Base-by-base conservation (phyloP, 2,329 filamentous ascomycete species). In the Lojkania enalia region DNA sequence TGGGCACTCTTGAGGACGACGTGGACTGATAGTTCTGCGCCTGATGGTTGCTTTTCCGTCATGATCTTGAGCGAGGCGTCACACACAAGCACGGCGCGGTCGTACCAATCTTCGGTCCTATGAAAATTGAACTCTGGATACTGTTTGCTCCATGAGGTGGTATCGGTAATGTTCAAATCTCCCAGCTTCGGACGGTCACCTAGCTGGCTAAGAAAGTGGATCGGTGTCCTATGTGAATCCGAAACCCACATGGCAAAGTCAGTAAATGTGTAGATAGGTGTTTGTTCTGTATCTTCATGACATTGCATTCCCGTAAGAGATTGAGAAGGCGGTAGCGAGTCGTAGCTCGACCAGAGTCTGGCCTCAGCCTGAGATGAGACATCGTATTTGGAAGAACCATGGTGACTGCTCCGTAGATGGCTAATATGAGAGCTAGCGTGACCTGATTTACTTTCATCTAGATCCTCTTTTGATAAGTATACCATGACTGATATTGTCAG, bases 201-300 rank as follows among this genome's bases (percentile, higher is more conserved):
- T 5, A 70, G 58, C 33, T 61, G 57, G 0, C 71, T 72, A 42
- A 73, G 72, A n/a, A 58, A 68, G 48, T 75, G 72, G 19, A 73
- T 48, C 2, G 58, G 58, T 11, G 59, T 51, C 20, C 60, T 52
- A 5, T 51, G 42, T 27, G 63, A 64, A 15, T 64, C 66, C 42
- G 70, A 67, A 16, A 74, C 68, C 23, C 70, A 65, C 67, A 76
- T 73, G 41, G 64, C 61, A 30, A 76, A 74, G 6, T 68, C 57
- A 2, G 52, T 49, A 3, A 67, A 52, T 5, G 54, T 43, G 36
- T 58, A 66, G 59, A 51, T 16, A 54, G 14, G 30, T 33, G 9
- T 6, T 48, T 36, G 20, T 44, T 39, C 14, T 51, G 39, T 16
- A 51, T 32, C 5, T 55, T 42, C 16, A n/a, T n/a, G n/a, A n/a